Conservation (phyloP, 2,329 filamentous ascomycete species). For the Kalmusia sp. region DNA sequence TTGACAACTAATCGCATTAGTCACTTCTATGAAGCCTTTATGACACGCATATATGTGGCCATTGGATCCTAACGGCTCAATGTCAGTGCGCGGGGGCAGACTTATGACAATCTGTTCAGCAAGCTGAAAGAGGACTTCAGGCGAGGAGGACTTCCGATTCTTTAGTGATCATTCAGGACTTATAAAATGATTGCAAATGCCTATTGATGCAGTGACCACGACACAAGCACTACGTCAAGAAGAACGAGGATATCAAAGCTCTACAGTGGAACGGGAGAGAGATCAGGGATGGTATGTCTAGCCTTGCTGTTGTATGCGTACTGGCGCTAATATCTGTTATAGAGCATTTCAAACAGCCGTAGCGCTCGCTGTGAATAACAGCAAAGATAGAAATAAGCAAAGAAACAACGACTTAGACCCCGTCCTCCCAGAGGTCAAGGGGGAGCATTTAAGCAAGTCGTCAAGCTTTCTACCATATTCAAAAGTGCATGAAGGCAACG, state of each 20-base stretch:
- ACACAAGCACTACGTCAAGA: constrained; percentile 13
- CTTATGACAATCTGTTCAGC: constrained; percentile 15
- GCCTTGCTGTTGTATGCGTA: neutral
- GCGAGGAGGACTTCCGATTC: constrained; percentile 1
- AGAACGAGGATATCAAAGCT: too few relatives aligned
- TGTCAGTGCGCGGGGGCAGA: constrained; percentile 5
- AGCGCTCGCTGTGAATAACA: neutral
- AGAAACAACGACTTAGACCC: neutral
- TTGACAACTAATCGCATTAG: constrained; percentile 30
- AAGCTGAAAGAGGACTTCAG: constrained; percentile 8
- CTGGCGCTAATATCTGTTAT: neutral
- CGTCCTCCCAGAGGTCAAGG: neutral
- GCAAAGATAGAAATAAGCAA: neutral
- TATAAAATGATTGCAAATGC: neutral
- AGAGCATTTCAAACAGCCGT: neutral
- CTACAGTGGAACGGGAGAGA: constrained; percentile 35
- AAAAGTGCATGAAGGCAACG: constrained; percentile 3
- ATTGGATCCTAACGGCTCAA: constrained; percentile 7
- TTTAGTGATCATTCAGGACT: too few relatives aligned
- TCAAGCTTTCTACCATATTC: neutral
- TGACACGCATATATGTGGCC: constrained; percentile 21
- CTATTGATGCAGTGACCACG: too few relatives aligned
- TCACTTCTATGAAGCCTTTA: constrained; percentile 26
- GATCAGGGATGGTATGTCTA: constrained; percentile 29
- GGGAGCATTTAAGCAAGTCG: neutral